A percentile compares a stretch with the other conserved stretches of the same genome.
These are phyloP conservation scores for Penicillium turbatum DNA, from an alignment of 495 filamentous ascomycete genomes.

Conservation along the genomic window DNA sequence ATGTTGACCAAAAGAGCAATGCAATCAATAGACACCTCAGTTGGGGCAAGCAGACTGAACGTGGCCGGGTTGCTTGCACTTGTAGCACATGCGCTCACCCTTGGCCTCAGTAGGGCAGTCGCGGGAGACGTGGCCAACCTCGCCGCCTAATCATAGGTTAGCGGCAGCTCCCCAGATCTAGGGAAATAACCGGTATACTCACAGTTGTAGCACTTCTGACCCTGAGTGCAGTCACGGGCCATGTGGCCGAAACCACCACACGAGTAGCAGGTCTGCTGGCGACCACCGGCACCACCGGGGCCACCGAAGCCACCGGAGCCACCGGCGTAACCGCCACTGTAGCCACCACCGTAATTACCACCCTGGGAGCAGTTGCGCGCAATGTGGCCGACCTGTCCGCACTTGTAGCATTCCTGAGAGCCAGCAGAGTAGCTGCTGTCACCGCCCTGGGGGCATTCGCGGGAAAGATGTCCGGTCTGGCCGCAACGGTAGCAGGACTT, in stretches of 20 bases:
- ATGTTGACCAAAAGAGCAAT: slow-evolving; percentile 18
- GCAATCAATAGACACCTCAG: slow-evolving; percentile 31
- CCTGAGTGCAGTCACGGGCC: slow-evolving; percentile 96
- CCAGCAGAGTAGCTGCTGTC: slow-evolving; percentile 46
- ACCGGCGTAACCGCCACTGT: slow-evolving; percentile 47
- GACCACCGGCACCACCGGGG: slow-evolving; percentile 4
- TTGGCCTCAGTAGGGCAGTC: slow-evolving; percentile 89
- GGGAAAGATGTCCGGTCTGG: slow-evolving; percentile 82
- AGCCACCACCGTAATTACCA: slow-evolving; percentile 45
- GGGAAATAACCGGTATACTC: slow-evolving; percentile 17
- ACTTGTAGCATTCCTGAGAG: slow-evolving; percentile 96
- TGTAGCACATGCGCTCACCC: slow-evolving; percentile 95
- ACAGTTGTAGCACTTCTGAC: slow-evolving; percentile 99
- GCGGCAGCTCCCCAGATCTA: not conserved
- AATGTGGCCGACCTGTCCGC: slow-evolving; percentile 94
- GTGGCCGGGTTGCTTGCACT: slow-evolving; percentile 97
- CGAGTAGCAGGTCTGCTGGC: slow-evolving; percentile 81
- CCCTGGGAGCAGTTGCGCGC: slow-evolving; percentile 88
- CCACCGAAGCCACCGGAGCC: slow-evolving; percentile 36
- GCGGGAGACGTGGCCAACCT: slow-evolving; percentile 88
- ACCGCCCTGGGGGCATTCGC: slow-evolving; percentile 71
- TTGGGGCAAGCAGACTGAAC: slow-evolving; percentile 90
- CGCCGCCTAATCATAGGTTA: slow-evolving; percentile 53
- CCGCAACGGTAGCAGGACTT: slow-evolving; percentile 96
- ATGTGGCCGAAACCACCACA: slow-evolving; percentile 96